Conservation (phyloP, 129 eudicot species). For the Flaveria sonorensis region DNA sequence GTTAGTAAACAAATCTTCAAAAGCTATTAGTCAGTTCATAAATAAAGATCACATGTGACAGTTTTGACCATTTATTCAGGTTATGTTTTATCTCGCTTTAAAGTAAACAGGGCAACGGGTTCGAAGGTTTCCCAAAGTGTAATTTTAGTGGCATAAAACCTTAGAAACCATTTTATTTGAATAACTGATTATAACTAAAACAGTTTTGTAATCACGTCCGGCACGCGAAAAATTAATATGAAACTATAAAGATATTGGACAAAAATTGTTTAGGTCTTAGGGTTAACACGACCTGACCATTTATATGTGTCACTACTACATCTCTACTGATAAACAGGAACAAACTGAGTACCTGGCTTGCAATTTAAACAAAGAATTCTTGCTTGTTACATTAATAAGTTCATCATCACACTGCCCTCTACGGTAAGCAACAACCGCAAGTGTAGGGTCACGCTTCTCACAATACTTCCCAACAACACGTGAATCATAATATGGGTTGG, state of each 20-base stretch:
- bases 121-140: background rate
- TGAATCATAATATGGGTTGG: constrained; percentile 90
- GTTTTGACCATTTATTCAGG: background rate
- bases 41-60: background rate
- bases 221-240: background rate
- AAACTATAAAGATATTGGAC: background rate
- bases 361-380: constrained; percentile 80
- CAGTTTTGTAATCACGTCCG: background rate
- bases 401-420: constrained; percentile 96
- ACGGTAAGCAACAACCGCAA: constrained; percentile 92
- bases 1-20: constrained; percentile 10
- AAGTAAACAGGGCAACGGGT: background rate
- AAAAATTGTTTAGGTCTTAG: background rate
- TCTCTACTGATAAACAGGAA: background rate
- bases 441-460: constrained; percentile 97
- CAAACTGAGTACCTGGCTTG: constrained; percentile 72
- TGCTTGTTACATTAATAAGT: constrained; percentile 79
- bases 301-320: background rate
- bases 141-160: background rate
- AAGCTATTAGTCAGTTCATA: background rate
- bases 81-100: background rate
- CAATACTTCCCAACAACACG: constrained; percentile 96
- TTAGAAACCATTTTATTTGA: background rate
- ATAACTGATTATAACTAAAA: background rate
- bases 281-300: background rate